These are phyloP conservation scores for Neopestalotiopsis clavispora DNA, from an alignment of 2,329 filamentous ascomycete genomes.

Conservation along the genomic window DNA sequence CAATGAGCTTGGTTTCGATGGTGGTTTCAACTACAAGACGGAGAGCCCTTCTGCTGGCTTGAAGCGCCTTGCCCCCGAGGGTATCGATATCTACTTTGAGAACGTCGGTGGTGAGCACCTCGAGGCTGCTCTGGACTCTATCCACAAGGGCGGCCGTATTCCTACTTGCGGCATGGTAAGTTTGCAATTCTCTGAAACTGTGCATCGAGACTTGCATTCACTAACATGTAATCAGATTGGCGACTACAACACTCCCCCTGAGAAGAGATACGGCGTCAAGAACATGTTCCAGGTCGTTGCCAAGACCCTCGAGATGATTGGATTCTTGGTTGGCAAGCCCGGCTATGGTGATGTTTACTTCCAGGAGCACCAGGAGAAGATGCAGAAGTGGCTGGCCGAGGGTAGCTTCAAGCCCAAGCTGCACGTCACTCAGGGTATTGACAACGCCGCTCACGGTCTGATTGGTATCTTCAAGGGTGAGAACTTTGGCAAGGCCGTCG, in stretches of 20 bases:
- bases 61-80: conserved; percentile 69
- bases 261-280: conserved; percentile 67
- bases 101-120: conserved; percentile 80
- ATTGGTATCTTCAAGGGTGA: conserved; percentile 76
- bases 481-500: conserved; percentile 86
- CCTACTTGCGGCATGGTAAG: conserved; percentile 67
- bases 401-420: conserved; percentile 75
- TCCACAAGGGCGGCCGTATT: conserved; percentile 70
- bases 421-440: conserved; percentile 75
- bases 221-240: conserved; percentile 58
- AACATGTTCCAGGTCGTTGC: conserved; percentile 68
- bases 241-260: conserved; percentile 68
- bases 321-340: conserved; percentile 74
- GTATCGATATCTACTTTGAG: conserved; percentile 82
- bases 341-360: conserved; percentile 70
- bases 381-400: conserved; percentile 78
- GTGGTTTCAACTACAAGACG: conserved; percentile 81
- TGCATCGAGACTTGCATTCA: neutral
- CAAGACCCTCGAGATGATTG: conserved; percentile 75
- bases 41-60: conserved; percentile 70
- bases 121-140: conserved; percentile 60
- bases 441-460: conserved; percentile 75
- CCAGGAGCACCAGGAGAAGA: conserved; percentile 75
- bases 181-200: conserved; percentile 8
- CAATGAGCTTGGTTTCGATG: conserved; percentile 73